A percentile compares a stretch with the other conserved stretches of the same genome.
These are phyloP conservation scores for Cryptosporidium ubiquitum DNA, from an alignment of 169 alveolate species.

Conservation along the genomic window DNA sequence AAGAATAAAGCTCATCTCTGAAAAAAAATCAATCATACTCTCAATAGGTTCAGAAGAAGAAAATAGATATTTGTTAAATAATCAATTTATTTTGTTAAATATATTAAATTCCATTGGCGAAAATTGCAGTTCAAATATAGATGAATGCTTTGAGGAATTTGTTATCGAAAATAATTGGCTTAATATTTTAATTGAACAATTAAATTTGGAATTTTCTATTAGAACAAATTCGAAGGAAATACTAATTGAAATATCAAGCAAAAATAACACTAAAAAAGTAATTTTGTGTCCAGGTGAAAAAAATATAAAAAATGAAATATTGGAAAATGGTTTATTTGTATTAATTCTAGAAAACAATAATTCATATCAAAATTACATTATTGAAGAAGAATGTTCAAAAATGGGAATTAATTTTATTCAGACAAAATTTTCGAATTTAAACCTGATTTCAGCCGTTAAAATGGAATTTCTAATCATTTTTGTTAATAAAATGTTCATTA, in stretches of 20 bases:
- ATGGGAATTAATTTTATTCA: neutral
- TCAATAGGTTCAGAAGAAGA: neutral
- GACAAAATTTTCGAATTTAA: neutral
- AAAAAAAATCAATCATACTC: neutral
- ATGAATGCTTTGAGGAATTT: conserved; percentile 22
- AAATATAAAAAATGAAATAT: neutral
- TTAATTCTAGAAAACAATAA: neutral
- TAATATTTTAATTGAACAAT: neutral
- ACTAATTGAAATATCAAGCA: neutral
- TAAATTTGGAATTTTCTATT: neutral
- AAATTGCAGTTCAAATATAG: neutral
- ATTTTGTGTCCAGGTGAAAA: neutral
- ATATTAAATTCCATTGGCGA: neutral
- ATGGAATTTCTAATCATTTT: neutral
- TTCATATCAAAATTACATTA: neutral
- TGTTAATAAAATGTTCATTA: neutral
- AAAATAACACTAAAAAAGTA: neutral
- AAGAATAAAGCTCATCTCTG: neutral
- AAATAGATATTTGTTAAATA: neutral
- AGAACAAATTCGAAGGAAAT: neutral
- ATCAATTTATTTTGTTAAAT: neutral
- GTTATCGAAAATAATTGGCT: conserved; percentile 6
- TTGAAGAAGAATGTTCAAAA: conserved; percentile 7
- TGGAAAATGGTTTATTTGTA: neutral
- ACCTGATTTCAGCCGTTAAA: neutral